Evolutionary conservation across 1,284 basidiomycete species (phyloP).

Genomic region (Malassezia psittaci): DNA sequence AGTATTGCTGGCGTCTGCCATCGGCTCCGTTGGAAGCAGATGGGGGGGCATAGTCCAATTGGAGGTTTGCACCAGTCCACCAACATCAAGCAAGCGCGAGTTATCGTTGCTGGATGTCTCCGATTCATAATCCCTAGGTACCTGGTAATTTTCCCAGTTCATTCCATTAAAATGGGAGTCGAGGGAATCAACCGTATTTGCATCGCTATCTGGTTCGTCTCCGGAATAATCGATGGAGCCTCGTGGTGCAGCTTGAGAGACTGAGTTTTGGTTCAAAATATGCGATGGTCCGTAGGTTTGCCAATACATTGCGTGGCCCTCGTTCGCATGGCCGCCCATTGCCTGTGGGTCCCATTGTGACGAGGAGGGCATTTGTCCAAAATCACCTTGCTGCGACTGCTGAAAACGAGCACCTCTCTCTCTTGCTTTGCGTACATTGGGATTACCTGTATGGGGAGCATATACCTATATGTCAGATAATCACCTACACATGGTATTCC

Average conservation of each 20-base stretch:
- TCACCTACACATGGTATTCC: constrained; percentile 6
- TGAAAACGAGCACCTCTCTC: neutral
- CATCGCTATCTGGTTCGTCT: constrained; percentile 13
- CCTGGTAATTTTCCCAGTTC: neutral
- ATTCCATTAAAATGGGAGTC: neutral
- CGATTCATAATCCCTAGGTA: neutral
- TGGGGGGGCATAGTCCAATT: neutral
- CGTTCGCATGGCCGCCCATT: no score
- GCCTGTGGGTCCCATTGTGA: no score
- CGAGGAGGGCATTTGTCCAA: no score
- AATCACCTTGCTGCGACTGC: no score
- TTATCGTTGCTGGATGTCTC: neutral
- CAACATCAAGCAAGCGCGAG: neutral
- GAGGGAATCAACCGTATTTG: constrained; percentile 9
- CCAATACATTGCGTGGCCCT: no score
- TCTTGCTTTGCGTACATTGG: constrained; percentile 11
- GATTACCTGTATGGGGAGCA: constrained; percentile 16
- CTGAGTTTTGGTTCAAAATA: no score
- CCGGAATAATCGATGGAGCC: constrained; percentile 7
- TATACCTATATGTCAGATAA: neutral
- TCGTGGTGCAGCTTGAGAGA: neutral
- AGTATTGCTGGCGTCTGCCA: neutral
- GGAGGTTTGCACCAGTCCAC: no score
- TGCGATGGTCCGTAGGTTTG: no score
- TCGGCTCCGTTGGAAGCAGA: neutral